Percentiles rank a stretch among this genome's conserved stretches.
Evolutionary conservation across 2,329 filamentous ascomycete species (phyloP).

Genomic region (Alternaria panax): DNA sequence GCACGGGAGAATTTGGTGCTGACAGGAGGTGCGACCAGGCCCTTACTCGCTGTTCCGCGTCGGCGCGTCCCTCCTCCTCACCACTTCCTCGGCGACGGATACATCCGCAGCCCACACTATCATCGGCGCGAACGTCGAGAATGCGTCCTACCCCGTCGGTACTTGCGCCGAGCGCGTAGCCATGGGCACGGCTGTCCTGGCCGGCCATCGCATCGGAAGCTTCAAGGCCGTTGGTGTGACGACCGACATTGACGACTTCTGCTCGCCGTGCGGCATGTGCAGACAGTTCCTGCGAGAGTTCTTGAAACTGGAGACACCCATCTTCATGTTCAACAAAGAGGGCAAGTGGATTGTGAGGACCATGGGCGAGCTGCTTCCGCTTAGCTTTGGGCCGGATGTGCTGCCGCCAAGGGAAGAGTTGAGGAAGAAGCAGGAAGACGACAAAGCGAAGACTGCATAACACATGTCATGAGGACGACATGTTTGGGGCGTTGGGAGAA

Average conservation of each 20-base stretch:
- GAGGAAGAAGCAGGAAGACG: conserved; percentile 37
- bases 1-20: not conserved
- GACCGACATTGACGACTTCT: conserved; percentile 69
- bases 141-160: conserved; percentile 91
- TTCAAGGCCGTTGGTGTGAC: conserved; percentile 80
- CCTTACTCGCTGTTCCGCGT: conserved; percentile 94
- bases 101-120: conserved; percentile 60
- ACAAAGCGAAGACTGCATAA: conserved; percentile 32
- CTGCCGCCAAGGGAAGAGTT: conserved; percentile 49
- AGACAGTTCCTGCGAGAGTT: conserved; percentile 74
- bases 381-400: conserved; percentile 62
- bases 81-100: conserved; percentile 19
- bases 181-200: conserved; percentile 77
- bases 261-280: conserved; percentile 89
- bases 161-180: conserved; percentile 93
- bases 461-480: not conserved
- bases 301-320: conserved; percentile 64
- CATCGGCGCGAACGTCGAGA: conserved; percentile 80
- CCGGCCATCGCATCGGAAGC: conserved; percentile 56
- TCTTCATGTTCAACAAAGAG: conserved; percentile 92
- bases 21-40: conserved; percentile 52
- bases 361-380: conserved; percentile 67
- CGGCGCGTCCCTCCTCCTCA: conserved; percentile 75
- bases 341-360: conserved; percentile 74
- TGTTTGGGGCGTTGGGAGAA: not conserved